Conservation (phyloP, 2,329 filamentous ascomycete species). For the Fusarium tupiense region DNA sequence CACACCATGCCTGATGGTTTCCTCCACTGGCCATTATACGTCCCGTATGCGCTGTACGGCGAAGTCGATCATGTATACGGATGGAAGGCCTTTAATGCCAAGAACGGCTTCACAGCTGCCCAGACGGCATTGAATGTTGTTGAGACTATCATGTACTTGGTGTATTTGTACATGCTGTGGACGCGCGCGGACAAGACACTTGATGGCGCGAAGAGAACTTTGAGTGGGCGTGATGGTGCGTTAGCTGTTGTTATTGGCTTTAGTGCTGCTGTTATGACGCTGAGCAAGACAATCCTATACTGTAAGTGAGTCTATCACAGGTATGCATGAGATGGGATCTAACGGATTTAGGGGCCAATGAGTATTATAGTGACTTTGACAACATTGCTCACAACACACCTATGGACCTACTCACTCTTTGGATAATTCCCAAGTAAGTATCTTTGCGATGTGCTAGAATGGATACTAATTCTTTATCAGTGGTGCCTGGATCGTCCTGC, state of each 20-base stretch:
- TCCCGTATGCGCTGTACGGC: slow-evolving; percentile 83
- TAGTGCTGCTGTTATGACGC: slow-evolving; percentile 66
- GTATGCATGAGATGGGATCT: not conserved
- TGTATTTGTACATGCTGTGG: slow-evolving; percentile 60
- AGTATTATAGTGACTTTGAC: slow-evolving; percentile 64
- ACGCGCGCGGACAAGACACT: slow-evolving; percentile 11
- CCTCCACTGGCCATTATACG: slow-evolving; percentile 77
- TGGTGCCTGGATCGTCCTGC: slow-evolving; percentile 64
- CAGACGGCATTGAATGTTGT: slow-evolving; percentile 75
- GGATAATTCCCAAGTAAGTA: slow-evolving; percentile 68
- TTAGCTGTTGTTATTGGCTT: slow-evolving; percentile 60
- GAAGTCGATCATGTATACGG: slow-evolving; percentile 85
- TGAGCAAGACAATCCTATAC: slow-evolving; percentile 70
- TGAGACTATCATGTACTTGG: slow-evolving; percentile 72
- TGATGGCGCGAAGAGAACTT: slow-evolving; percentile 42
- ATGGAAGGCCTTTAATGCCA: slow-evolving; percentile 72
- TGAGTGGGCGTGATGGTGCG: slow-evolving; percentile 57
- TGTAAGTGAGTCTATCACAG: slow-evolving; percentile 53
- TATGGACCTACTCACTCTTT: slow-evolving; percentile 58
- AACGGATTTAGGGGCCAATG: slow-evolving; percentile 59
- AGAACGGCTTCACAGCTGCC: slow-evolving; percentile 80
- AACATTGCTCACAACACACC: slow-evolving; percentile 67
- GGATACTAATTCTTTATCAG: slow-evolving; percentile 45
- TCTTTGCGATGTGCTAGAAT: rapidly evolving
- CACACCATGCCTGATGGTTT: slow-evolving; percentile 82